These are phyloP conservation scores for Eucalyptus tenuipes DNA, from an alignment of 345 rosid species.

Conservation along the genomic window DNA sequence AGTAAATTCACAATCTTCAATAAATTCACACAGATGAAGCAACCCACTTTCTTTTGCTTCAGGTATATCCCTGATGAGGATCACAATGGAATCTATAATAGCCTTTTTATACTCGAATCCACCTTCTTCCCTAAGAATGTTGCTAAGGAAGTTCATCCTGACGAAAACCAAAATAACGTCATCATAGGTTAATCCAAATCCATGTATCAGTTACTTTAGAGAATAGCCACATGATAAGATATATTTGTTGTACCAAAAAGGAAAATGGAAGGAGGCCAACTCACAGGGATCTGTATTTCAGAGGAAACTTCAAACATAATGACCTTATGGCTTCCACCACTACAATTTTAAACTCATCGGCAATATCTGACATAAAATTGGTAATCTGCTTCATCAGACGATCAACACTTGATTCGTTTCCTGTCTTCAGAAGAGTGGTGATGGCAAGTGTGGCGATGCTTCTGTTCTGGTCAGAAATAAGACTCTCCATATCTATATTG, in stretches of 20 bases:
- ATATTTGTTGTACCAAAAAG: neutral
- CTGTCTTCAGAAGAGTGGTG: slow-evolving; percentile 93
- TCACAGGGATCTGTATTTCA: slow-evolving; percentile 94
- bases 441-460: slow-evolving; percentile 99
- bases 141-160: slow-evolving; percentile 99
- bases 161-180: slow-evolving; percentile 3
- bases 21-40: slow-evolving; percentile 97
- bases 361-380: slow-evolving; percentile 96
- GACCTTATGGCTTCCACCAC: slow-evolving; percentile 98
- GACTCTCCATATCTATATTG: slow-evolving; percentile 98
- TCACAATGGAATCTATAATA: slow-evolving; percentile 93
- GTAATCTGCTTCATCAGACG: slow-evolving; percentile 99
- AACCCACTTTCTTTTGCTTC: slow-evolving; percentile 94
- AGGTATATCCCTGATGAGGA: slow-evolving; percentile 96
- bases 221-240: neutral
- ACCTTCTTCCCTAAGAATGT: slow-evolving; percentile 98
- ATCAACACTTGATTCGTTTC: slow-evolving; percentile 97
- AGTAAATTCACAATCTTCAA: slow-evolving; percentile 99
- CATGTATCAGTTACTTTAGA: neutral
- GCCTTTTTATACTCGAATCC: slow-evolving; percentile 99
- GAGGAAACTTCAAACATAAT: slow-evolving; percentile 89
- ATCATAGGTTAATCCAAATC: neutral
- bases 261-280: slow-evolving; percentile 1
- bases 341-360: slow-evolving; percentile 97
- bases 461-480: slow-evolving; percentile 96